Evolutionary conservation across 1,284 basidiomycete species (phyloP).

Genomic region (Ustilago sp.): DNA sequence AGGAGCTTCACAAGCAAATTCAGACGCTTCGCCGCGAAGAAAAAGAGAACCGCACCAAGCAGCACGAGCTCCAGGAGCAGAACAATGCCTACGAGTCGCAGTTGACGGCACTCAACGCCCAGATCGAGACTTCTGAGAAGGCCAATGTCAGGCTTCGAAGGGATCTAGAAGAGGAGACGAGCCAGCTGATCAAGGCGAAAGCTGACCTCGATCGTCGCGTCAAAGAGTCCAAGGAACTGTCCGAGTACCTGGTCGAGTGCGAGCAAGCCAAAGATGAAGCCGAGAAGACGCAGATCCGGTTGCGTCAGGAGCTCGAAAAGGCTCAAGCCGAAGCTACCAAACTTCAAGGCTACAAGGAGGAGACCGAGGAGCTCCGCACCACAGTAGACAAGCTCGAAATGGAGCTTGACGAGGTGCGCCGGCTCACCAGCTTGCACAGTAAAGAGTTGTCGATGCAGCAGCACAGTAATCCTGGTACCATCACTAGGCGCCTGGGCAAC

Average conservation of each 20-base stretch:
- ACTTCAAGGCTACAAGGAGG: conserved; percentile 42
- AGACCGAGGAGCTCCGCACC: conserved; percentile 27
- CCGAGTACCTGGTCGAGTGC: conserved; percentile 42
- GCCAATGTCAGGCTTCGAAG: conserved; percentile 34
- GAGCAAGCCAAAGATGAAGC: conserved; percentile 34
- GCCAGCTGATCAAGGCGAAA: conserved; percentile 33
- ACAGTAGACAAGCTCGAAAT: conserved; percentile 48
- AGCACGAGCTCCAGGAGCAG: conserved; percentile 41
- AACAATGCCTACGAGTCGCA: conserved; percentile 40
- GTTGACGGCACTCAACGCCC: conserved; percentile 34
- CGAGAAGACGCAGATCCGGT: conserved; percentile 13
- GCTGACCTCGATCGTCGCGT: conserved; percentile 37
- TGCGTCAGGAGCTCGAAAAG: conserved; percentile 42
- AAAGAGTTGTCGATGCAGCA: conserved; percentile 66
- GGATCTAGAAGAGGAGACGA: conserved; percentile 44
- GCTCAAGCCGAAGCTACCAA: conserved; percentile 22
- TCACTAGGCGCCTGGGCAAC: conserved; percentile 37
- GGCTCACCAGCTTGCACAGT: conserved; percentile 35
- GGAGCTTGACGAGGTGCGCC: conserved; percentile 45
- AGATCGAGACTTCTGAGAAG: conserved; percentile 41
- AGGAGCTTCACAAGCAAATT: conserved; percentile 44
- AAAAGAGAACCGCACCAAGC: conserved; percentile 38
- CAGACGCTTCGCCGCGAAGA: conserved; percentile 44
- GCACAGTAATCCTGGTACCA: conserved; percentile 35
- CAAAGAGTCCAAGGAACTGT: conserved; percentile 41